Base-by-base conservation (phyloP, 2,329 filamentous ascomycete species). In the Diplodia sapinea region DNA sequence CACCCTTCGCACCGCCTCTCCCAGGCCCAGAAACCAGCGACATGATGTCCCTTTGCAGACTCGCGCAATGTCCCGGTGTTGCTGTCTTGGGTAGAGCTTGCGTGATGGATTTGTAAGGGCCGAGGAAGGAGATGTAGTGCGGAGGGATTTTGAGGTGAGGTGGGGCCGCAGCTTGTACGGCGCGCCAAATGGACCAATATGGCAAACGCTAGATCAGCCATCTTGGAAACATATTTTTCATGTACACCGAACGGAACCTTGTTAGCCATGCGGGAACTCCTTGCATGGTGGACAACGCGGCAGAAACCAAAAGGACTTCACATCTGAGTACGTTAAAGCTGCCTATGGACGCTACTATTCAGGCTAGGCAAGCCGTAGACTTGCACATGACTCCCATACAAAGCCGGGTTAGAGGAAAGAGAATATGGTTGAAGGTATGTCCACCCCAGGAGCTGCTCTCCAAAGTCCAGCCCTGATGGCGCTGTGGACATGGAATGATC, bases 21-120 rank as follows among this genome's bases (percentile, higher is more conserved):
- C 87, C 87, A 56, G 87, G 87, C 29, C 87, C 87, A 62, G 87
- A 85, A 69, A 85, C 86, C 59, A 89, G 80, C 52, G 87, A 85
- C 87, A 89, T 89, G 68, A 38, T 36, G 15, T 33, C 43, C 8
- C 11, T 31, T 47, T 7, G 29, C 47, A 54, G 20, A 36, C 23
- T 47, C 43, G 15, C 13, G 47, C 29, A 47, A 4, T 20, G 8
- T 12, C 31, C 54, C 5, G 64, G 15, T 55, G 33, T 23, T 49
- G 31, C 15, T 55, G 17, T 17, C 31, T 47, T 36, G 33, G 26
- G 23, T 23, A 49, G 47, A 56, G 56, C 20, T 62, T 54, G 62
- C 31, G 51, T 40, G 50, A 43, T 62, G 17, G 33, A 7, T 15
- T 20, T 7, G 9, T 12, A 6, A 13, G 13, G 11, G 9, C 20